phyloP scores from a whole-genome alignment of 768 basidiomycete genomes.

The Pholiota microspora region DNA sequence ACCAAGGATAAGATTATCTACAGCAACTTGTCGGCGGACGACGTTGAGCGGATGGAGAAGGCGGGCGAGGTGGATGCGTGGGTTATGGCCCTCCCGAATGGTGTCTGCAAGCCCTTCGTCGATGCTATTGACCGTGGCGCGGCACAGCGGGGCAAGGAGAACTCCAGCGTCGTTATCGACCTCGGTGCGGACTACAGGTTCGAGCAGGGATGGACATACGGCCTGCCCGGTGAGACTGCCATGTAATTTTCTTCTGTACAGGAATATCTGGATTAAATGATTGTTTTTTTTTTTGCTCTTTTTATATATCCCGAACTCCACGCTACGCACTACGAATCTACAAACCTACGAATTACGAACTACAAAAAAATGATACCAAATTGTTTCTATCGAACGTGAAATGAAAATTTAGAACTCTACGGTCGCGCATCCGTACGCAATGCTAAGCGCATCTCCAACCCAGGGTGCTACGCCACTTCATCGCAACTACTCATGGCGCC shows the following conservation, averaged over 20 bases:
- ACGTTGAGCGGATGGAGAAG: constrained; percentile 89
- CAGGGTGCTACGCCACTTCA: constrained; percentile 96
- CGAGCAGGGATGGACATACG: constrained; percentile 94
- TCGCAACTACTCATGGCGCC: constrained; percentile 91
- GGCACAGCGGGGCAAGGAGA: constrained; percentile 47
- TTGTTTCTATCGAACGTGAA: not conserved
- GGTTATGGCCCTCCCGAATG: constrained; percentile 99
- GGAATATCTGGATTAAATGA: constrained; percentile 20
- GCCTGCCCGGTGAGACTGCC: constrained; percentile 89
- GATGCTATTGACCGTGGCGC: constrained; percentile 86
- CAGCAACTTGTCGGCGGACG: constrained; percentile 72
- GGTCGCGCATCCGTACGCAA: constrained; percentile 63
- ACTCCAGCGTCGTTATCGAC: constrained; percentile 82
- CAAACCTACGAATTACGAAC: not conserved
- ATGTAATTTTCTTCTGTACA: constrained; percentile 18
- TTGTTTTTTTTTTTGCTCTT: constrained; percentile 29
- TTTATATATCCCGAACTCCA: constrained; percentile 10
- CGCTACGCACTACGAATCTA: not conserved
- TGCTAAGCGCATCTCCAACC: constrained; percentile 91
- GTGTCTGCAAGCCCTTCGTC: constrained; percentile 93
- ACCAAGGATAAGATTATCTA: constrained; percentile 73
- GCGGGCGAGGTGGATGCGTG: constrained; percentile 92
- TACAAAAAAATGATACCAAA: not conserved
- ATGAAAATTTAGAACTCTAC: constrained; percentile 69
- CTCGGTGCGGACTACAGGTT: constrained; percentile 95